Base-by-base conservation (phyloP, 306 rosid species). In the Geum urbanum region DNA sequence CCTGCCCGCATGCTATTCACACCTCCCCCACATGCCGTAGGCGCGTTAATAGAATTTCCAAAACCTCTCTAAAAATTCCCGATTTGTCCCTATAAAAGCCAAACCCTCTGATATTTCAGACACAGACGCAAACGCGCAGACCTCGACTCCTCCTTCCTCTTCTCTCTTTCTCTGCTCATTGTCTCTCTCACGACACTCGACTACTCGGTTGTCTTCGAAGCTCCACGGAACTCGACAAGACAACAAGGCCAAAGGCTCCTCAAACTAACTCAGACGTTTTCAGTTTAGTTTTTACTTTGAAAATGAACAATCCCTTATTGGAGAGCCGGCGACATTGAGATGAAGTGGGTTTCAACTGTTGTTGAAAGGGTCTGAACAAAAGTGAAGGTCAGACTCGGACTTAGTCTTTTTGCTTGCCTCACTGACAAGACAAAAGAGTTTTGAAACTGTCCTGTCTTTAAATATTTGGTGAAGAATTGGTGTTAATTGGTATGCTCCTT, bases 401-500 rank as follows among this genome's bases (percentile, higher is more conserved):
- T 48, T 48, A 44, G 47, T 35, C 47, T n/a, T 14, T 14, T 19
- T 63, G 41, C 58, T 16, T 74, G 70, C 47, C 52, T 72, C 73
- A 37, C 68, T 70, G 9, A 63, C 43, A 32, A 14, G 47, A 47
- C 2, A 10, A n/a, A 24, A 10, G 19, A 24, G 69, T 12, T 72
- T 75, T 72, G 91, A 74, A 82, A 67, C 79, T 73, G 81, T 82
- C 87, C 13, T 66, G 6, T 65, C 39, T 14, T 32, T 57, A 32
- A 7, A 19, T 3, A 54, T 69, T 77, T 46, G 59, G 19, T 47
- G 73, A 41, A 72, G 76, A 74, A 76, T 67, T 82, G 86, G 84
- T 82, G 67, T 74, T 76, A 79, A 77, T 79, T 62, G 87, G 89
- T 88, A 82, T 60, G 84, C 59, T 58, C 60, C 45, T n/a, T 16